Evolutionary conservation across 306 rosid species (phyloP).

Genomic region (Malus asiatica): DNA sequence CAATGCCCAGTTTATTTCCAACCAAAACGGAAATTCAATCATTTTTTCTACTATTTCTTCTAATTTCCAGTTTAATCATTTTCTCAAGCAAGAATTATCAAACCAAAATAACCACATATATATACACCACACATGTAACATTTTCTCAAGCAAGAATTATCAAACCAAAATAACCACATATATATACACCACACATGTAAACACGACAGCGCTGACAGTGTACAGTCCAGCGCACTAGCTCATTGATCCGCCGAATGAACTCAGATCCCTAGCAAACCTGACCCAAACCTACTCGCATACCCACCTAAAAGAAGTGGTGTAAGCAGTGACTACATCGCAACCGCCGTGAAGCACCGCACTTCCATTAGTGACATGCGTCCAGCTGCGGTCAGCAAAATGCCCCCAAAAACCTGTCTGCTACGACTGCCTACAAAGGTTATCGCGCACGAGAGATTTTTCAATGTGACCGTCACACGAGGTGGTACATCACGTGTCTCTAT

Average conservation of each 20-base stretch:
- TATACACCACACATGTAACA: conserved; percentile 5
- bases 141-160: background rate
- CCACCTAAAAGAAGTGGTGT: conserved; percentile 62
- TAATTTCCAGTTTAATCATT: background rate
- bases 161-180: no score
- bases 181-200: conserved; percentile 8
- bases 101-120: no score
- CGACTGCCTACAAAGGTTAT: conserved; percentile 1
- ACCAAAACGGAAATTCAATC: background rate
- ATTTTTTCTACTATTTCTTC: background rate
- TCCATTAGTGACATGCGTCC: conserved; percentile 40
- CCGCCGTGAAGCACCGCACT: conserved; percentile 43
- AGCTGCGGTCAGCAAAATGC: conserved; percentile 13
- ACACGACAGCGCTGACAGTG: conserved; percentile 27
- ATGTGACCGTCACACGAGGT: no score
- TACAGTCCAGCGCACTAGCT: background rate
- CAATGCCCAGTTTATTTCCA: background rate
- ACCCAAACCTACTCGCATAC: conserved; percentile 39
- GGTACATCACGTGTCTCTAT: no score
- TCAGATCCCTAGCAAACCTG: conserved; percentile 15
- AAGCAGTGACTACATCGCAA: conserved; percentile 81
- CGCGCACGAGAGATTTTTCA: no score
- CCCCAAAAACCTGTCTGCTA: conserved; percentile 1
- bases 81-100: background rate
- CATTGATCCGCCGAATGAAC: conserved; percentile 36